These are phyloP conservation scores for Monilinia laxa DNA, from an alignment of 2,329 filamentous ascomycete species.

Conservation along the genomic window DNA sequence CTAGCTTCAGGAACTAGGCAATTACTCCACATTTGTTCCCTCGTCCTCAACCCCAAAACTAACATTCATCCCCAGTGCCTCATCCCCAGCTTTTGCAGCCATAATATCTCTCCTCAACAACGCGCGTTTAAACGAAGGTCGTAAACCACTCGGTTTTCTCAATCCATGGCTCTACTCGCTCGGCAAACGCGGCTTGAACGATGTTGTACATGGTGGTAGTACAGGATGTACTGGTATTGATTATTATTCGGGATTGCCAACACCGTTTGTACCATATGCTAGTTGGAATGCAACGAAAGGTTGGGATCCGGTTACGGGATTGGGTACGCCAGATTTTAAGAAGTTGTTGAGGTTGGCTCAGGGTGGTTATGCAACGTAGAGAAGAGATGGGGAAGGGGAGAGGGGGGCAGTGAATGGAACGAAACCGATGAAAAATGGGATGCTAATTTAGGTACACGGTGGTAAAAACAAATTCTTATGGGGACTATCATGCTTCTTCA, in stretches of 20 bases:
- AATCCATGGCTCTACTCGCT: conserved; percentile 59
- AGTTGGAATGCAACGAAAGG: conserved; percentile 45
- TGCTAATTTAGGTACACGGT: no score
- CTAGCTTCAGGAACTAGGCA: conserved; percentile 32
- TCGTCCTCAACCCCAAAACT: not conserved
- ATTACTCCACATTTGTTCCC: not conserved
- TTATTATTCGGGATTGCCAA: conserved; percentile 26
- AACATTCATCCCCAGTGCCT: conserved; percentile 44
- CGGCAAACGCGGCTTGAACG: conserved; percentile 50
- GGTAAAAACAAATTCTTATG: no score
- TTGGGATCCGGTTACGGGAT: conserved; percentile 43
- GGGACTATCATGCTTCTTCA: no score
- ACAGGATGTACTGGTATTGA: conserved; percentile 40
- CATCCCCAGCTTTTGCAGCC: conserved; percentile 57
- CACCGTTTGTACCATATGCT: conserved; percentile 40
- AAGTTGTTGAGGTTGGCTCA: conserved; percentile 26
- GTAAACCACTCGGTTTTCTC: conserved; percentile 52
- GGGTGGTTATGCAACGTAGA: not conserved
- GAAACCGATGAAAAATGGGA: no score
- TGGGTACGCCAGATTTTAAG: conserved; percentile 39
- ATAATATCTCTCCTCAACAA: conserved; percentile 64
- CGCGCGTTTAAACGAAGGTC: conserved; percentile 51
- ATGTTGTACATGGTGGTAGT: conserved; percentile 45
- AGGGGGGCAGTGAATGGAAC: no score
- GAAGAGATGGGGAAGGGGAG: not conserved